Conservation (phyloP, 345 rosid species). For the Reutealis trisperma region DNA sequence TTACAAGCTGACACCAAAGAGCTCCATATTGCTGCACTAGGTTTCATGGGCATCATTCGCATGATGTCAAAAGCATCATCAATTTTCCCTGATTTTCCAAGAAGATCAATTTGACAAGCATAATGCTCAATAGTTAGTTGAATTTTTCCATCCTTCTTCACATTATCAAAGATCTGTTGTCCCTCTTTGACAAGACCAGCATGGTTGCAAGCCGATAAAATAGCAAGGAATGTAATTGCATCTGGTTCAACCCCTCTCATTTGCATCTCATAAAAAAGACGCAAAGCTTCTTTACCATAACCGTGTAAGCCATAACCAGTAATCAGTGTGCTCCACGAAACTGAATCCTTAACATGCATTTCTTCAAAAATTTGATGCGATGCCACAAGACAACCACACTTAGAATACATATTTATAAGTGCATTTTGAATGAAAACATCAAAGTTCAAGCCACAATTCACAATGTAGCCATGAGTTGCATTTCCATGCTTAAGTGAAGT, state of each 20-base stretch:
- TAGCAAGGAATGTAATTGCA: constrained; percentile 47
- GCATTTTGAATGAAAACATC: constrained; percentile 45
- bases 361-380: constrained; percentile 45
- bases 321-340: constrained; percentile 58
- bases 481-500: constrained; percentile 36
- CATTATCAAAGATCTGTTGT: constrained; percentile 37
- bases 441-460: constrained; percentile 42
- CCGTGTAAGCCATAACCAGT: constrained; percentile 58
- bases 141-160: constrained; percentile 24
- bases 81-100: constrained; percentile 57
- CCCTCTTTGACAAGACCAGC: constrained; percentile 54
- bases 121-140: constrained; percentile 45
- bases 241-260: constrained; percentile 34
- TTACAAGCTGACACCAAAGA: constrained; percentile 54
- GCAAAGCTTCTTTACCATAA: constrained; percentile 51
- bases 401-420: constrained; percentile 57
- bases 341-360: constrained; percentile 44
- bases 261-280: constrained; percentile 46
- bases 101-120: constrained; percentile 58
- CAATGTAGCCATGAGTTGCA: constrained; percentile 42
- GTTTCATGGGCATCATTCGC: constrained; percentile 51
- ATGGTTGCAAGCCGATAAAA: constrained; percentile 59
- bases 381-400: constrained; percentile 48
- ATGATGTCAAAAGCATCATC: constrained; percentile 42
- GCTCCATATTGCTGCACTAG: constrained; percentile 49